Conservation (phyloP, 1,284 basidiomycete genomes). For the Ustilago lituana region DNA sequence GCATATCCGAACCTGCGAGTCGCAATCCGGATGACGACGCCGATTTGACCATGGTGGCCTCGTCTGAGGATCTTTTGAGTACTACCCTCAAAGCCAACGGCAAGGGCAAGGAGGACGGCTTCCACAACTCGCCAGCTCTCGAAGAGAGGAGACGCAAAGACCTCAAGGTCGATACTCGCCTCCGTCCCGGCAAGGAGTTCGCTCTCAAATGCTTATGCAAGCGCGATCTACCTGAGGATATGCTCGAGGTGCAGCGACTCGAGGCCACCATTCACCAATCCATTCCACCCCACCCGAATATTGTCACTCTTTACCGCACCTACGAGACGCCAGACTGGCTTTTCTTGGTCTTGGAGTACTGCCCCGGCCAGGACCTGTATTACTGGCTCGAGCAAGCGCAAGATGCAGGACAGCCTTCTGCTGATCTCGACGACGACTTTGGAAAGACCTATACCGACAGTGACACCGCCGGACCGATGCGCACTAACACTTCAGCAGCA, state of each 20-base stretch:
- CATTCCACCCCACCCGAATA: slow-evolving; percentile 87
- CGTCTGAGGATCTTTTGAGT: slow-evolving; percentile 43
- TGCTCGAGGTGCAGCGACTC: slow-evolving; percentile 63
- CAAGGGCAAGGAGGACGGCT: slow-evolving; percentile 26
- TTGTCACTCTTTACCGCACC: slow-evolving; percentile 83
- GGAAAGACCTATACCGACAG: slow-evolving; percentile 6
- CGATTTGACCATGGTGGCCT: slow-evolving; percentile 37
- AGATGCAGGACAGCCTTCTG: slow-evolving; percentile 55
- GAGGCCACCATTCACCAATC: slow-evolving; percentile 92
- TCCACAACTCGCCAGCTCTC: slow-evolving; percentile 46
- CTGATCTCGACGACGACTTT: slow-evolving; percentile 4
- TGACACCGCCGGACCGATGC: slow-evolving; percentile 1
- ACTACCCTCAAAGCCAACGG: slow-evolving; percentile 40
- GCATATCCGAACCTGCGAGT: not conserved
- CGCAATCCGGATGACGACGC: slow-evolving; percentile 28
- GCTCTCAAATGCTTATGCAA: slow-evolving; percentile 94
- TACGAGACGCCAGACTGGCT: slow-evolving; percentile 80
- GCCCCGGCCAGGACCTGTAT: slow-evolving; percentile 88
- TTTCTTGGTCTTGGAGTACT: slow-evolving; percentile 85
- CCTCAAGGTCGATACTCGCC: slow-evolving; percentile 33
- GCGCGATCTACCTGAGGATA: slow-evolving; percentile 59
- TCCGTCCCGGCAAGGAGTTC: slow-evolving; percentile 73
- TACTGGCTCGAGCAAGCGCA: slow-evolving; percentile 84
- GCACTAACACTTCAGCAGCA: not conserved
- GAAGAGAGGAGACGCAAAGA: slow-evolving; percentile 45